Conservation (phyloP, 73 alveolate species). For the Tetrahymena thermophila region DNA sequence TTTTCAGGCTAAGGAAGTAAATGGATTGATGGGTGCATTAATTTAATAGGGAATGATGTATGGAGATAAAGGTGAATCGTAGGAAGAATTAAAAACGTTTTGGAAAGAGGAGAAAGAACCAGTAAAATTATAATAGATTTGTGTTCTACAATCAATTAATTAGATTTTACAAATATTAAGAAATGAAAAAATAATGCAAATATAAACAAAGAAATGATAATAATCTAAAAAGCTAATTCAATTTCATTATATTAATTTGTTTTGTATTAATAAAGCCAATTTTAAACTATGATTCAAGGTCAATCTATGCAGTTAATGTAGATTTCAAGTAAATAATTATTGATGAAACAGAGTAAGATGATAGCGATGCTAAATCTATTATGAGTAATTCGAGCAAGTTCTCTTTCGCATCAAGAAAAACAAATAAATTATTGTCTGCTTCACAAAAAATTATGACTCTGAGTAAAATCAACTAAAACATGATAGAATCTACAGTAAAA, state of each 20-base stretch:
- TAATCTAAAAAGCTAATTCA: not conserved
- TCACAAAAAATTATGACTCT: not conserved
- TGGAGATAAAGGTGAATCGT: not conserved
- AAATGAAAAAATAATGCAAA: not conserved
- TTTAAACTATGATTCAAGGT: not conserved
- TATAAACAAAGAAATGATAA: not conserved
- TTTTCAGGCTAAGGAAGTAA: not conserved
- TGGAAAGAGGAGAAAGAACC: constrained; percentile 1
- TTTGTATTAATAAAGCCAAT: not conserved
- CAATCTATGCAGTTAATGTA: not conserved
- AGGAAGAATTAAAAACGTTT: not conserved
- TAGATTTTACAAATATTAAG: not conserved
- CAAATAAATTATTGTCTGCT: not conserved
- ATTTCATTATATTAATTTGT: not conserved
- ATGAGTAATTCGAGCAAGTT: not conserved
- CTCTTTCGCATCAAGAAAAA: not conserved
- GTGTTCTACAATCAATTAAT: not conserved
- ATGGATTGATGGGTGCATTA: not conserved
- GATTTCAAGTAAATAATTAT: not conserved
- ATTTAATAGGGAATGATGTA: not conserved
- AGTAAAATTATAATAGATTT: not conserved
- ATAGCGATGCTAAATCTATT: not conserved
- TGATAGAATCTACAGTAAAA: not conserved
- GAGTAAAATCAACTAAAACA: not conserved
- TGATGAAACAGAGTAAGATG: not conserved